These are phyloP conservation scores for Penicillium sp. DNA, from an alignment of 2,329 filamentous ascomycete species.

Conservation along the genomic window DNA sequence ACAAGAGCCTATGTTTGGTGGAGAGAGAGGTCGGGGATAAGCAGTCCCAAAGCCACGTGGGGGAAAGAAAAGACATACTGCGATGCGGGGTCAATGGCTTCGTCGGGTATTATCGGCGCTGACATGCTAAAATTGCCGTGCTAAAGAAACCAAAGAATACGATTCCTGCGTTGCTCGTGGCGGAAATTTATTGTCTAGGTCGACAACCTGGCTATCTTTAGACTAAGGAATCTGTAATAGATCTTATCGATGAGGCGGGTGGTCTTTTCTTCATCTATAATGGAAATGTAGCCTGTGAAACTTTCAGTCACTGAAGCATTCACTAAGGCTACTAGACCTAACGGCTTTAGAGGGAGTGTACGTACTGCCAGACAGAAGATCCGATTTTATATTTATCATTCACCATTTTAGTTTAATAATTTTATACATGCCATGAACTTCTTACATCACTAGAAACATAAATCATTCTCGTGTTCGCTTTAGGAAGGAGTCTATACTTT, in stretches of 20 bases:
- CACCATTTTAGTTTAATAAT: neutral
- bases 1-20: neutral
- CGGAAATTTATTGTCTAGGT: neutral
- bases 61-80: neutral
- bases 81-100: constrained; percentile 19
- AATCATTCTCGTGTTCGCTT: constrained; percentile 5
- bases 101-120: constrained; percentile 20
- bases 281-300: neutral
- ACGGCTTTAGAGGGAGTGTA: neutral
- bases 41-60: constrained; percentile 13
- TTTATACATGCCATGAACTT: neutral
- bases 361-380: neutral
- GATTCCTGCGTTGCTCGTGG: neutral
- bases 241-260: neutral
- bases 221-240: neutral
- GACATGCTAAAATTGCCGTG: constrained; percentile 1
- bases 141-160: neutral
- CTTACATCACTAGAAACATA: neutral
- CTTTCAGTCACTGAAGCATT: neutral
- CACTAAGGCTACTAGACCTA: neutral
- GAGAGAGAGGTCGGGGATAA: neutral
- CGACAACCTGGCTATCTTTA: neutral
- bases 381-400: neutral
- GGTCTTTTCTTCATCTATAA: neutral
- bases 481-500: constrained; percentile 8